Conservation (phyloP, 306 rosid species). For the Pterocarpus santalinus region DNA sequence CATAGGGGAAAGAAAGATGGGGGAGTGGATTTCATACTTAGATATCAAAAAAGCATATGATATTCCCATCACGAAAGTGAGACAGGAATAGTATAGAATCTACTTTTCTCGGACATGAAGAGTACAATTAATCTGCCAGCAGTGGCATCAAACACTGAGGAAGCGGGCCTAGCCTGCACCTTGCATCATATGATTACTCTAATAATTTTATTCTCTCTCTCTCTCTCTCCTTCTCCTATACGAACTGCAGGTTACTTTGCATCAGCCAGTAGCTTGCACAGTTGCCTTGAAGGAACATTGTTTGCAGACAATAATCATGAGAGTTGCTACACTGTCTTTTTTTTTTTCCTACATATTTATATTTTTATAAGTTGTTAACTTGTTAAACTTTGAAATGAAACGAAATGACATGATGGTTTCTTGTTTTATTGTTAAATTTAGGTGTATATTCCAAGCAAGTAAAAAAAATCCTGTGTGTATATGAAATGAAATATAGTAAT, state of each 20-base stretch:
- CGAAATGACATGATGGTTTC: no score
- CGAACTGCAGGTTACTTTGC: slow-evolving; percentile 47
- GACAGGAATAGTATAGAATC: slow-evolving; percentile 62
- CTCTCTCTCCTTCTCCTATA: slow-evolving; percentile 28
- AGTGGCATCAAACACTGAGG: slow-evolving; percentile 63
- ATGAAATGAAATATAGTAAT: no score
- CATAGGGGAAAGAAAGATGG: slow-evolving; percentile 36
- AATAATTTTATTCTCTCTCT: slow-evolving; percentile 33
- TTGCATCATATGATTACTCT: slow-evolving; percentile 60
- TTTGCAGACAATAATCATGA: slow-evolving; percentile 13
- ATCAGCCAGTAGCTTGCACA: slow-evolving; percentile 7
- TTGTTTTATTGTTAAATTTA: no score
- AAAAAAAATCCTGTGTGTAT: no score
- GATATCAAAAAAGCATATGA: slow-evolving; percentile 38
- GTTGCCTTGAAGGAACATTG: slow-evolving; percentile 33
- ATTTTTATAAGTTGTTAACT: not conserved
- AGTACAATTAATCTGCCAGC: slow-evolving; percentile 59
- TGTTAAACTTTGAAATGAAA: no score
- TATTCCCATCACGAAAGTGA: slow-evolving; percentile 47
- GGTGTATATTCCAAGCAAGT: no score
- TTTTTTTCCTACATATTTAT: not conserved
- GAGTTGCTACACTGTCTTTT: not conserved
- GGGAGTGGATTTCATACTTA: slow-evolving; percentile 30
- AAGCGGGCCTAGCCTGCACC: slow-evolving; percentile 52
- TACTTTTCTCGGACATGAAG: slow-evolving; percentile 55